A percentile compares a stretch with the other conserved stretches of the same genome.
These are phyloP conservation scores for Vicia sativa DNA, from an alignment of 306 rosid genomes.

Conservation along the genomic window DNA sequence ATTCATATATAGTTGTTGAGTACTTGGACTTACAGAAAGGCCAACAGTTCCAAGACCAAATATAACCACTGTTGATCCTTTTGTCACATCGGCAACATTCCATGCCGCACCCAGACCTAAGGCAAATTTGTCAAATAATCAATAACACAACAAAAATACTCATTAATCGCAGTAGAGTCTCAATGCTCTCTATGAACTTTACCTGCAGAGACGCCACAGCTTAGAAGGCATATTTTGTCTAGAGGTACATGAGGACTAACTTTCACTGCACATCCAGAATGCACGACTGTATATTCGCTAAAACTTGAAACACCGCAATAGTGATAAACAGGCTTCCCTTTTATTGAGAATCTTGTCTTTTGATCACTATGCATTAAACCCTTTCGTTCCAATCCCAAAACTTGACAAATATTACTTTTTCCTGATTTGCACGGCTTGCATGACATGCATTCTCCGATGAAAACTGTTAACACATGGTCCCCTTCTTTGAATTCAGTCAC, in stretches of 20 bases:
- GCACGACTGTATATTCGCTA: slow-evolving; percentile 88
- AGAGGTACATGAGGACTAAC: slow-evolving; percentile 69
- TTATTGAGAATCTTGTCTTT: slow-evolving; percentile 81
- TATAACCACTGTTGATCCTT: slow-evolving; percentile 89
- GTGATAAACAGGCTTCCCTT: slow-evolving; percentile 82
- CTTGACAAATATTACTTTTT: slow-evolving; percentile 81
- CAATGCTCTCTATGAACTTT: slow-evolving; percentile 21
- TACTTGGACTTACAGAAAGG: slow-evolving; percentile 74
- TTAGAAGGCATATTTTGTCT: slow-evolving; percentile 83
- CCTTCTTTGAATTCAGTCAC: slow-evolving; percentile 83
- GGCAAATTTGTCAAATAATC: slow-evolving; percentile 25
- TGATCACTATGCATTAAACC: slow-evolving; percentile 97
- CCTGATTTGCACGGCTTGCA: slow-evolving; percentile 81
- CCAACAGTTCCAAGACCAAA: slow-evolving; percentile 99
- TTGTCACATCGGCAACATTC: slow-evolving; percentile 83
- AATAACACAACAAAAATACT: slow-evolving; percentile 10
- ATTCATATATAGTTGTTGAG: neutral
- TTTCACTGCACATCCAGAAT: slow-evolving; percentile 96
- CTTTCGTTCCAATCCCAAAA: slow-evolving; percentile 80
- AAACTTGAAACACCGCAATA: slow-evolving; percentile 98
- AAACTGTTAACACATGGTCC: slow-evolving; percentile 85
- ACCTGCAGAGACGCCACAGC: slow-evolving; percentile 99
- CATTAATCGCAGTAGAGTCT: slow-evolving; percentile 15
- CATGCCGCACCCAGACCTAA: slow-evolving; percentile 95
- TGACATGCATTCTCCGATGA: slow-evolving; percentile 85